Evolutionary conservation across 345 rosid genomes (phyloP), one percentile per base, ranked within the genome.

Genomic region (Geranium rotundifolium): DNA sequence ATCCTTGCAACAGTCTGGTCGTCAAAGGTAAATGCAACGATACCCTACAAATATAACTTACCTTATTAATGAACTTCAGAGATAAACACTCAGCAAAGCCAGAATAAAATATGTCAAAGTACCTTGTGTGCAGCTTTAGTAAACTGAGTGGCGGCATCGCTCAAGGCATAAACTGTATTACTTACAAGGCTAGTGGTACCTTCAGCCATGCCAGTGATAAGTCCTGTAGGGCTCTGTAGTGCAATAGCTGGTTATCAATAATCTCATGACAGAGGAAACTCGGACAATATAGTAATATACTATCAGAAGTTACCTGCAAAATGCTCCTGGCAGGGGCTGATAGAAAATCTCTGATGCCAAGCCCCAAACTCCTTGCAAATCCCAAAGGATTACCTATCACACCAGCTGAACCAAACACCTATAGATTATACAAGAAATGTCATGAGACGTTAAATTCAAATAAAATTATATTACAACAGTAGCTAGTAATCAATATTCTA

Each of bases 51-150:
- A 31, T 1, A 70, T 49, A 63, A 70, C 15, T 68, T 46, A 64
- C 55, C 59, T 23, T 67, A 59, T 20, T 39, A 64, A 58, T 63
- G 65, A 41, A 65, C 15, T 67, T 16, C 34, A 67, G 15, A 52
- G 19, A 63, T 37, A 59, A 27, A 34, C 31, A 57, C 30, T 57
- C 52, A 46, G 52, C 14, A 46, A 10, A 10, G 16, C 52, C 52
- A 2, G 12, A 2, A 7, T 18, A 69, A 31, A 49, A 72, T 58
- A 59, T 49, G 63, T 31, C 57, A 58, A 46, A 50, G 39, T 82
- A 92, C 98, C 96, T 92, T 89, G 73, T 85, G 98, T 66, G 96
- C 98, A 75, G 95, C 95, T 84, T 85, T 92, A 79, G 92, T 89
- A 77, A 92, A 92, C 64, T 92, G 98, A 69, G 95, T 85, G 71